A percentile compares a stretch with the other conserved stretches of the same genome.
These are phyloP conservation scores for Pisolithus albus DNA, from an alignment of 768 basidiomycete species.

Conservation along the genomic window DNA sequence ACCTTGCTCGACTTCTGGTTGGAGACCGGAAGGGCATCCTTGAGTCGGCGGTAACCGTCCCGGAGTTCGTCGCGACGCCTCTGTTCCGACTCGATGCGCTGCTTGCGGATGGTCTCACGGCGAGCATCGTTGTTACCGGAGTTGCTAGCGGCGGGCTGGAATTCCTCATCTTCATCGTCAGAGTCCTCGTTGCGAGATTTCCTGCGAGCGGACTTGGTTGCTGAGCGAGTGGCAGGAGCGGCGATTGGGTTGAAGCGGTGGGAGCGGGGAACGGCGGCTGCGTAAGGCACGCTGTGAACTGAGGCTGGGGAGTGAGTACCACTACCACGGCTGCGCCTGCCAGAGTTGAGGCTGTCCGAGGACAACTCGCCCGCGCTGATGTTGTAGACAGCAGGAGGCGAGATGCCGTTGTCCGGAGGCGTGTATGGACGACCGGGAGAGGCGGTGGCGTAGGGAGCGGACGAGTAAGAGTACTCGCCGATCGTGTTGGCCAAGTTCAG, in stretches of 20 bases:
- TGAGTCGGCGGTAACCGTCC: slow-evolving; percentile 85
- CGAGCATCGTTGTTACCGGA: slow-evolving; percentile 56
- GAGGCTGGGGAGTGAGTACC: slow-evolving; percentile 49
- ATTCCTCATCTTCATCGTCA: slow-evolving; percentile 71
- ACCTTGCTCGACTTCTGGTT: slow-evolving; percentile 95
- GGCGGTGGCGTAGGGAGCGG: slow-evolving; percentile 47
- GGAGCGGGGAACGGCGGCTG: slow-evolving; percentile 62
- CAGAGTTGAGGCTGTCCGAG: slow-evolving; percentile 63
- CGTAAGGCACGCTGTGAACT: slow-evolving; percentile 43
- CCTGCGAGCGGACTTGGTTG: slow-evolving; percentile 43
- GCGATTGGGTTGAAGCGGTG: slow-evolving; percentile 74
- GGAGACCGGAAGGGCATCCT: slow-evolving; percentile 81
- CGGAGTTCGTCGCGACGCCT: slow-evolving; percentile 87
- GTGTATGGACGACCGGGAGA: slow-evolving; percentile 59
- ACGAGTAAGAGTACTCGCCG: slow-evolving; percentile 53
- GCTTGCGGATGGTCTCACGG: slow-evolving; percentile 85
- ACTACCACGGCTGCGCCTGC: slow-evolving; percentile 64
- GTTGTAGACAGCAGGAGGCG: slow-evolving; percentile 67
- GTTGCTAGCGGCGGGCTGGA: slow-evolving; percentile 45
- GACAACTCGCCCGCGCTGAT: slow-evolving; percentile 65
- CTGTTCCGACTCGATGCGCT: slow-evolving; percentile 93
- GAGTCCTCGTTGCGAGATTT: slow-evolving; percentile 56
- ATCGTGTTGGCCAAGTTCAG: slow-evolving; percentile 52
- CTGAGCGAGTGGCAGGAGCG: slow-evolving; percentile 44
- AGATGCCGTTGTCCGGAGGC: slow-evolving; percentile 61